Conservation (phyloP, 441 rosid species). For the Adansonia gregorii region DNA sequence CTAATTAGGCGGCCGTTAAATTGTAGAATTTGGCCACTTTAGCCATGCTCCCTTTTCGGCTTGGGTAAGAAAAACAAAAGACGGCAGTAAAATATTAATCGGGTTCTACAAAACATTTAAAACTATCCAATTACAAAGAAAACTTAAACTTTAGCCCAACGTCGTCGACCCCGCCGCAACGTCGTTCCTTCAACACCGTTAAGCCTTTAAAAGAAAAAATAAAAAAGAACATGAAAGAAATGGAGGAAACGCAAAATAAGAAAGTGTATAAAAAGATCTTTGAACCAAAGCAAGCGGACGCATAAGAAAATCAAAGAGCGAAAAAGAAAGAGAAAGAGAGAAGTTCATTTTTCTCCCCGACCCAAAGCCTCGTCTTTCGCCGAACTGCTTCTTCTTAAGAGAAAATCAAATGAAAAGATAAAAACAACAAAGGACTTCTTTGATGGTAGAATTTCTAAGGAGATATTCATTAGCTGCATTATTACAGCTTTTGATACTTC, state of each 20-base stretch:
- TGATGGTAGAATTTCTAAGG: slow-evolving; percentile 28
- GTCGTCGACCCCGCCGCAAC: slow-evolving; percentile 25
- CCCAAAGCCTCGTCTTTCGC: slow-evolving; percentile 30
- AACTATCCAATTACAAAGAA: not conserved
- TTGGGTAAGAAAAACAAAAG: not conserved
- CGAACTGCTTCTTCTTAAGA: slow-evolving; percentile 18
- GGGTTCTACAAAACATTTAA: not conserved
- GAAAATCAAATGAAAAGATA: slow-evolving; percentile 1
- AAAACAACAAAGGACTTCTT: not conserved
- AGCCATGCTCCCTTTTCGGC: not conserved
- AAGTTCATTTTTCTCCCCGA: slow-evolving; percentile 27
- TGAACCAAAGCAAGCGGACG: slow-evolving; percentile 24
- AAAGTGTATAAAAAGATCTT: slow-evolving; percentile 39
- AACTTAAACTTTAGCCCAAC: not conserved
- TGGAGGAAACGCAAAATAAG: not conserved
- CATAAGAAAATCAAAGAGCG: slow-evolving; percentile 16
- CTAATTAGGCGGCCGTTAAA: not conserved
- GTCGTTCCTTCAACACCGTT: slow-evolving; percentile 46
- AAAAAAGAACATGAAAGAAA: not conserved
- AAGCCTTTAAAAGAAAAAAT: not conserved
- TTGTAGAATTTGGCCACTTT: not conserved
- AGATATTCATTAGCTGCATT: slow-evolving; percentile 35
- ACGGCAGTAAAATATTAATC: not conserved
- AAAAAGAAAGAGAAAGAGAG: slow-evolving; percentile 22
- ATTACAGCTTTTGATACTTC: not conserved